These are phyloP conservation scores for Diutina mesorugosa DNA, from an alignment of 1,139 yeast species.

Conservation along the genomic window DNA sequence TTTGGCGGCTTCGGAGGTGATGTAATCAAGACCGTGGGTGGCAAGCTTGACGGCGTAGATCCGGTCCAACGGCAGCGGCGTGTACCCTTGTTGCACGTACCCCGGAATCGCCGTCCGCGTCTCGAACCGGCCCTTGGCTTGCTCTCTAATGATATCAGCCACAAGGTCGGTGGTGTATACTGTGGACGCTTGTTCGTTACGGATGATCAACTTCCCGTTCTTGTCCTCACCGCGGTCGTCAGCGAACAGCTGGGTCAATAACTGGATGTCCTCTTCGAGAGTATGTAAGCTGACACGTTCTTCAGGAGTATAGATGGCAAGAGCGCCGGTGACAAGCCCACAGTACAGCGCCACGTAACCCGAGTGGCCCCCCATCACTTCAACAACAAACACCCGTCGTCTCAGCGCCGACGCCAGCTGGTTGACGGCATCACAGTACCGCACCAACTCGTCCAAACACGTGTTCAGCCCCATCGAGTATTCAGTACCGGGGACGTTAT, in stretches of 20 bases:
- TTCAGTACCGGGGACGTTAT: slow-evolving; percentile 96
- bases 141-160: slow-evolving; percentile 57
- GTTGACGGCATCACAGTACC: slow-evolving; percentile 89
- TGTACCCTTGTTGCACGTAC: slow-evolving; percentile 73
- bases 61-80: slow-evolving; percentile 72
- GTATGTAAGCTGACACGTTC: slow-evolving; percentile 62
- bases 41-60: slow-evolving; percentile 61
- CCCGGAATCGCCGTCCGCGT: slow-evolving; percentile 74
- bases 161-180: slow-evolving; percentile 56
- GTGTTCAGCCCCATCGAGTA: slow-evolving; percentile 91
- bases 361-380: slow-evolving; percentile 94
- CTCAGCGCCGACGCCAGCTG: slow-evolving; percentile 93
- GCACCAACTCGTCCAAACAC: slow-evolving; percentile 78
- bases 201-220: slow-evolving; percentile 61
- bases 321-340: slow-evolving; percentile 86
- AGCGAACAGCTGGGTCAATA: slow-evolving; percentile 55
- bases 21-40: slow-evolving; percentile 55
- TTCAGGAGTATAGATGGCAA: slow-evolving; percentile 90
- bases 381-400: slow-evolving; percentile 90
- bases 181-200: slow-evolving; percentile 57
- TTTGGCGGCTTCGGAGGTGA: slow-evolving; percentile 43
- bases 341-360: slow-evolving; percentile 87
- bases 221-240: slow-evolving; percentile 71
- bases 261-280: slow-evolving; percentile 64
- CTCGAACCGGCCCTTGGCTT: slow-evolving; percentile 55